phyloP scores from a whole-genome alignment of 23 red algal species.

The Gracilariopsis chorda region DNA sequence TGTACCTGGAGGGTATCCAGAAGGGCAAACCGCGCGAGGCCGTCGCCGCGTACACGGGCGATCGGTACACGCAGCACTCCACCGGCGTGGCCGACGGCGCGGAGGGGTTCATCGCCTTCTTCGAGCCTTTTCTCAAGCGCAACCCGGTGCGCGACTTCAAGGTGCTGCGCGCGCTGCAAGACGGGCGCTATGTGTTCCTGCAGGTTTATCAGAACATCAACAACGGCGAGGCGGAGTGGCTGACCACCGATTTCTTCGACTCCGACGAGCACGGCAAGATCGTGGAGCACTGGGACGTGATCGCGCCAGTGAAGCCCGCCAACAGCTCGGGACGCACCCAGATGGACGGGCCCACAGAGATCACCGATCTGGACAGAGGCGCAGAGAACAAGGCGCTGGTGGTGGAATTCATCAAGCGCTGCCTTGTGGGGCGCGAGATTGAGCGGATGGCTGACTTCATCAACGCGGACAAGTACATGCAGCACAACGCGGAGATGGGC shows the following conservation, averaged over 20 bases:
- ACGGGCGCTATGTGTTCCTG: not conserved
- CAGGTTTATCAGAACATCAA: not conserved
- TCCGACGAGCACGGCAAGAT: conserved; percentile 9
- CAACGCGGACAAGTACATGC: not conserved
- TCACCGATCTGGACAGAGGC: not conserved
- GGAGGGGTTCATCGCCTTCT: not conserved
- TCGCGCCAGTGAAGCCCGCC: not conserved
- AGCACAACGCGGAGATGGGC: not conserved
- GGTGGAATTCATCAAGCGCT: not conserved
- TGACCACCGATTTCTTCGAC: conserved; percentile 27
- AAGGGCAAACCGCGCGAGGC: not conserved
- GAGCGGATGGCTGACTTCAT: not conserved
- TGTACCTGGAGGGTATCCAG: not conserved
- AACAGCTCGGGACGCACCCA: not conserved
- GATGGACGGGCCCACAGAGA: not conserved
- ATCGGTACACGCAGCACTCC: conserved; percentile 14
- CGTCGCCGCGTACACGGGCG: conserved; percentile 3
- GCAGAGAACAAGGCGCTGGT: not conserved
- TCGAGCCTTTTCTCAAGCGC: not conserved
- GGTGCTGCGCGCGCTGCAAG: not conserved
- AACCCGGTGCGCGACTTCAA: not conserved
- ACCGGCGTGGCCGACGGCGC: not conserved
- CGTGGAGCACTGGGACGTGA: conserved; percentile 18
- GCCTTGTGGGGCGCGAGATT: not conserved
- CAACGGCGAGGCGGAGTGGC: not conserved